phyloP scores from a whole-genome alignment of 1,284 basidiomycete species.

The Heterobasidion annosum region DNA sequence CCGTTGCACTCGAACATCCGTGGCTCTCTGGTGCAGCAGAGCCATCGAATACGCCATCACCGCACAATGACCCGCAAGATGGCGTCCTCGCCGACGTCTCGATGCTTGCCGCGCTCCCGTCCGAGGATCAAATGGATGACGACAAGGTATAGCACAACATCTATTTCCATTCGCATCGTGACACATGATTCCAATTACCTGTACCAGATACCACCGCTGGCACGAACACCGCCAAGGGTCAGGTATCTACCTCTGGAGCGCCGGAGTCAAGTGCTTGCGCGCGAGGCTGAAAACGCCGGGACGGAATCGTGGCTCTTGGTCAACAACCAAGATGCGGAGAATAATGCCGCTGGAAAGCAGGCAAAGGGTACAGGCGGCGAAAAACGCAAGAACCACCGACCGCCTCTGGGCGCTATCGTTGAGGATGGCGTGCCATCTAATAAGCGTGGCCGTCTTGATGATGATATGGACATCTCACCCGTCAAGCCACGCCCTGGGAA shows the following conservation, averaged over 20 bases:
- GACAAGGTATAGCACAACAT: not conserved
- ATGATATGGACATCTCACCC: not conserved
- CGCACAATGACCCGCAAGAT: not conserved
- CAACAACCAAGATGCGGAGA: not conserved
- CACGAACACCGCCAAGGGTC: constrained; percentile 16
- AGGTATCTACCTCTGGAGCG: constrained; percentile 32
- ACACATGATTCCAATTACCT: not conserved
- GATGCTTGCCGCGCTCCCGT: constrained; percentile 19
- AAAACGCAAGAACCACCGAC: not conserved
- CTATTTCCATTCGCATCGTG: constrained; percentile 15
- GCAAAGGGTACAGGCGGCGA: not conserved
- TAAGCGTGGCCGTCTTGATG: not conserved
- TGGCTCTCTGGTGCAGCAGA: constrained; percentile 39
- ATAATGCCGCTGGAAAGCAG: not conserved
- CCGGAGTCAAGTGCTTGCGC: constrained; percentile 34
- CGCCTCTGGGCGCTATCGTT: not conserved
- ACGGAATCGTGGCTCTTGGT: not conserved
- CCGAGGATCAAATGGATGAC: constrained; percentile 16
- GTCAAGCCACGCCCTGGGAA: not conserved
- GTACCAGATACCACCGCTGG: constrained; percentile 8
- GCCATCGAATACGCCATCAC: constrained; percentile 1
- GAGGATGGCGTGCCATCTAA: not conserved
- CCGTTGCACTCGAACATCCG: constrained; percentile 48
- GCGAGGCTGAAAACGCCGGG: constrained; percentile 21
- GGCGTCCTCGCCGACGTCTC: constrained; percentile 16